Conservation (phyloP, 2,329 filamentous ascomycete species). For the Verticillium zaregamsianum region DNA sequence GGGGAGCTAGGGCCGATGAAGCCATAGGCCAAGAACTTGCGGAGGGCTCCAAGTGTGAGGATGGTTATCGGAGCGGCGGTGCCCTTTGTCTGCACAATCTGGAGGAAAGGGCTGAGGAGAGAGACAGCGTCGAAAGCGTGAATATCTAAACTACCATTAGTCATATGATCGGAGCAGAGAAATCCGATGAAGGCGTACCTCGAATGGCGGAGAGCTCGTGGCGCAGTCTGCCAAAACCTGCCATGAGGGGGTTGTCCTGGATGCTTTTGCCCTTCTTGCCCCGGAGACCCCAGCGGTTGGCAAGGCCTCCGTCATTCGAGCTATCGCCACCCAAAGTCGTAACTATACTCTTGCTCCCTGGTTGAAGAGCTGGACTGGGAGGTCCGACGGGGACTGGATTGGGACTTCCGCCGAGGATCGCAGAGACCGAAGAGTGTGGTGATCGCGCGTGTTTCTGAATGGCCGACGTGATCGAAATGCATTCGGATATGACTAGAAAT, state of each 20-base stretch:
- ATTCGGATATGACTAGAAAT: constrained; percentile 94
- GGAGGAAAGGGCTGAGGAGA: constrained; percentile 87
- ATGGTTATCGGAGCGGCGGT: constrained; percentile 96
- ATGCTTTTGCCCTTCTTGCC: constrained; percentile 96
- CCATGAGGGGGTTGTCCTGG: constrained; percentile 95
- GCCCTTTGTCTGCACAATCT: constrained; percentile 93
- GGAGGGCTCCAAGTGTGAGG: constrained; percentile 85
- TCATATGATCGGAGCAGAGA: not conserved
- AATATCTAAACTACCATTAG: constrained; percentile 59
- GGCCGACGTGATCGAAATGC: constrained; percentile 94
- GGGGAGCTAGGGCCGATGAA: constrained; percentile 82
- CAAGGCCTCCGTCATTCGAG: constrained; percentile 53
- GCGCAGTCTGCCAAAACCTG: constrained; percentile 85
- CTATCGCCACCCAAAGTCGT: constrained; percentile 33
- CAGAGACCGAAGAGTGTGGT: constrained; percentile 92
- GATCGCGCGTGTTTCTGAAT: constrained; percentile 98
- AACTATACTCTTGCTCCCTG: constrained; percentile 36
- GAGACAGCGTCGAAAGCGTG: constrained; percentile 83
- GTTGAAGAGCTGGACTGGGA: constrained; percentile 35
- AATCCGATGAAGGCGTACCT: constrained; percentile 44
- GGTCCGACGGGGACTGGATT: constrained; percentile 52
- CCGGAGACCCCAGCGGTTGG: constrained; percentile 86
- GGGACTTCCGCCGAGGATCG: constrained; percentile 79
- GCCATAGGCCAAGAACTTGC: constrained; percentile 94
- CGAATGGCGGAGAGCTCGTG: constrained; percentile 83